Percentiles rank a stretch among this genome's conserved stretches.
Conservation (phyloP, 805 yeast genomes). For the Candida ponderosae region DNA sequence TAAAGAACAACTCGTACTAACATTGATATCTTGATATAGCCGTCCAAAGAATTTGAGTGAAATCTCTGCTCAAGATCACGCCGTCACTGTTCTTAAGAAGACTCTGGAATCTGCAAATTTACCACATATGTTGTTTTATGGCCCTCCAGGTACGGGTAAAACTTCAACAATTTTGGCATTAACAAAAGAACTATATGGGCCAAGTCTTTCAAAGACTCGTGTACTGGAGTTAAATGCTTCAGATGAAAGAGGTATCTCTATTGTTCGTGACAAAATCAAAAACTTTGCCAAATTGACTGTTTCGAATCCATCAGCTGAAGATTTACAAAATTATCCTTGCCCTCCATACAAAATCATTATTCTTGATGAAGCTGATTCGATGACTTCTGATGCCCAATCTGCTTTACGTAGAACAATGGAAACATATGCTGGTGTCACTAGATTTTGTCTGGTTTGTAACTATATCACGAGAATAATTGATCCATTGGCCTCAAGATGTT, state of each 20-base stretch:
- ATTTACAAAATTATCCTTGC: conserved; percentile 73
- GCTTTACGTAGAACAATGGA: conserved; percentile 95
- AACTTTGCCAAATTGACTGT: conserved; percentile 81
- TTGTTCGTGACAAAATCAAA: conserved; percentile 79
- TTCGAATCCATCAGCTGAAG: conserved; percentile 69
- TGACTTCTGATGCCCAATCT: conserved; percentile 96
- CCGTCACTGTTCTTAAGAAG: conserved; percentile 73
- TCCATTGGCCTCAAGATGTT: conserved; percentile 93
- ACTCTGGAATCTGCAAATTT: conserved; percentile 74
- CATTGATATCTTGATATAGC: conserved; percentile 21
- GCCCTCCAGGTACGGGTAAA: conserved; percentile 93
- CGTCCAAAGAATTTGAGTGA: conserved; percentile 86
- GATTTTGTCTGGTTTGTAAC: conserved; percentile 93
- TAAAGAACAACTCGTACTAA: conserved; percentile 1
- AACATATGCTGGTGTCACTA: conserved; percentile 77
- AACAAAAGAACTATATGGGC: conserved; percentile 75
- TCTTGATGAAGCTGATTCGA: conserved; percentile 90
- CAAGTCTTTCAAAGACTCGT: conserved; percentile 55
- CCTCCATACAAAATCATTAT: conserved; percentile 94
- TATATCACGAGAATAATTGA: conserved; percentile 95
- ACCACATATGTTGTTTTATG: conserved; percentile 89
- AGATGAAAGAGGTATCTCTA: conserved; percentile 85
- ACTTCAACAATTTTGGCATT: conserved; percentile 83
- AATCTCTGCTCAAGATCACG: conserved; percentile 86
- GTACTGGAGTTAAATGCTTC: conserved; percentile 84